phyloP scores from a whole-genome alignment of 2,329 filamentous ascomycete genomes.

The Phoma sp. region DNA sequence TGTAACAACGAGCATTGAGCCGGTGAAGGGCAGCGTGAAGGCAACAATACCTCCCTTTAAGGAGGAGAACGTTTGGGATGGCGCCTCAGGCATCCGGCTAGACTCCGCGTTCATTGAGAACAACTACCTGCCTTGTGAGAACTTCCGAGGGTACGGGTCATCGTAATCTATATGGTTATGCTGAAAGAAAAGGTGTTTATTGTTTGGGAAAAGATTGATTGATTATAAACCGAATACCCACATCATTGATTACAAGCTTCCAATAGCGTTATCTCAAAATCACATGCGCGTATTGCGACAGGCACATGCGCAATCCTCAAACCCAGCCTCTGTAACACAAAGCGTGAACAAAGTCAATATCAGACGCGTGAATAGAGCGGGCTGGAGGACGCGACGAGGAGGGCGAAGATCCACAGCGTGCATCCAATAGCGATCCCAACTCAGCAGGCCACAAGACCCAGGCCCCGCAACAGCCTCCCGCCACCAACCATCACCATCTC shows the following conservation, averaged over 20 bases:
- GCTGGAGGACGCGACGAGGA: constrained; percentile 3
- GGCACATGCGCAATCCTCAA: too few relatives aligned
- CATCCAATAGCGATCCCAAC: constrained; percentile 11
- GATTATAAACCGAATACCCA: too few relatives aligned
- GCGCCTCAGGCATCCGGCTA: constrained; percentile 44
- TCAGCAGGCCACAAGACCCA: neutral
- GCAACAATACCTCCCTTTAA: constrained; percentile 39
- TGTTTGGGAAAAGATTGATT: too few relatives aligned
- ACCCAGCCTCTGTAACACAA: neutral
- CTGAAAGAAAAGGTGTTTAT: too few relatives aligned
- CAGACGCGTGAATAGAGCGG: constrained; percentile 2
- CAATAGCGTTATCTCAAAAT: too few relatives aligned
- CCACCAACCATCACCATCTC: constrained; percentile 16
- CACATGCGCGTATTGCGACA: too few relatives aligned
- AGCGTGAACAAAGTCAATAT: neutral
- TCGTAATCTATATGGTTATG: neutral
- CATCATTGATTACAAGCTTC: too few relatives aligned
- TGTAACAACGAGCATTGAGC: constrained; percentile 47
- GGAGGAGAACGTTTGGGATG: constrained; percentile 34
- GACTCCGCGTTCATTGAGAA: constrained; percentile 52
- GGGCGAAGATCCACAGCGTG: neutral
- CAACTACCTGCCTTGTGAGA: constrained; percentile 44
- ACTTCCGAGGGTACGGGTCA: constrained; percentile 36
- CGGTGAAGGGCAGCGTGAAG: constrained; percentile 42
- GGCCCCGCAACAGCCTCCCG: constrained; percentile 19